Evolutionary conservation across 345 rosid species (phyloP).

Genomic region (Clarkia xantiana): DNA sequence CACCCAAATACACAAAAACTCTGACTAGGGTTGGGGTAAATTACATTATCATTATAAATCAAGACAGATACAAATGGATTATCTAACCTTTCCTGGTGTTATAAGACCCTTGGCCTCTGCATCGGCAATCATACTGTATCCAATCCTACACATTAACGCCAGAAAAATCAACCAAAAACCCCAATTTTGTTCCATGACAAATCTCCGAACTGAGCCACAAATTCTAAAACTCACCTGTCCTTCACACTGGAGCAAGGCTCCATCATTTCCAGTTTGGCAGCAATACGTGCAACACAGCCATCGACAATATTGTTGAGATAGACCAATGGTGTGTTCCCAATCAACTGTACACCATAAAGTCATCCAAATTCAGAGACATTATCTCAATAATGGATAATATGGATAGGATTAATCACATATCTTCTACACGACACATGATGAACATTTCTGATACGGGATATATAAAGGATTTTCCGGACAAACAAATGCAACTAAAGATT

Average conservation of each 20-base stretch:
- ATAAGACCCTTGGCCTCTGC: conserved; percentile 69
- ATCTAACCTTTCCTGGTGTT: conserved; percentile 57
- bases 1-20: no score
- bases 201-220: not conserved
- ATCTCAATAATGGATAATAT: no score
- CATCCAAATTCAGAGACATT: not conserved
- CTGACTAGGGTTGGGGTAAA: no score
- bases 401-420: no score
- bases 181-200: not conserved
- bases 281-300: conserved; percentile 64
- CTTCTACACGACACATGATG: no score
- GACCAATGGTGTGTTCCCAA: conserved; percentile 79
- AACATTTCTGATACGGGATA: no score
- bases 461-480: no score
- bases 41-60: no score
- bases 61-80: no score
- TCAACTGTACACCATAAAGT: conserved; percentile 26
- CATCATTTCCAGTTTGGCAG: conserved; percentile 76
- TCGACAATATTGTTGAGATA: conserved; percentile 57
- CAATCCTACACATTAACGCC: conserved; percentile 41
- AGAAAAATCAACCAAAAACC: not conserved
- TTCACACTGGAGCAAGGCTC: conserved; percentile 76
- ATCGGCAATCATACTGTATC: conserved; percentile 79
- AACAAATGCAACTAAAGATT: no score
- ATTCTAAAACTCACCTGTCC: conserved; percentile 36